Evolutionary conservation across 306 rosid genomes (phyloP).

Genomic region (Sechiopsis laciniata): DNA sequence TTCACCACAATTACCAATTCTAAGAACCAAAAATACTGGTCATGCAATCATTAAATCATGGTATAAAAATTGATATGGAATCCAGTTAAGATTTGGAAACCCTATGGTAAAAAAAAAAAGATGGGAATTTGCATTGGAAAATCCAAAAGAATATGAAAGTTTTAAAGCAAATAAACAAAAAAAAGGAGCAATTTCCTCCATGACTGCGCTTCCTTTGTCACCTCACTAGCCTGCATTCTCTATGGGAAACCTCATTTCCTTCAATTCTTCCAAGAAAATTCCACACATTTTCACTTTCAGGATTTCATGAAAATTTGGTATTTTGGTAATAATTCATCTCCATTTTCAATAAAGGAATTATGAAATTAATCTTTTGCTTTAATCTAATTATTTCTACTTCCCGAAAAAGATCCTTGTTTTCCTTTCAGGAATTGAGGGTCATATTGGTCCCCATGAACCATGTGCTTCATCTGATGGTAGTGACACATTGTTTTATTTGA

Average conservation of each 20-base stretch:
- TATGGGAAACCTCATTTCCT: conserved; percentile 10
- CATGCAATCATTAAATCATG: not conserved
- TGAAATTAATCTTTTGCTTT: not conserved
- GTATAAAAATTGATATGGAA: not conserved
- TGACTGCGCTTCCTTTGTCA: no score
- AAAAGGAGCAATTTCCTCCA: not conserved
- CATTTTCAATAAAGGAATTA: not conserved
- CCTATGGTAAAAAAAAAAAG: not conserved
- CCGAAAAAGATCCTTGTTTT: not conserved
- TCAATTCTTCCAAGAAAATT: not conserved
- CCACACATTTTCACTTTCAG: not conserved
- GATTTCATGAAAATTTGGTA: not conserved
- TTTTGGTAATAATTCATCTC: not conserved
- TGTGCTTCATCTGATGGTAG: not conserved
- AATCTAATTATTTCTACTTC: not conserved
- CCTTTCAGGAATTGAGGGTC: not conserved
- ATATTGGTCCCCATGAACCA: not conserved
- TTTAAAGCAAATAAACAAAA: not conserved
- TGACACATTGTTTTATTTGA: not conserved
- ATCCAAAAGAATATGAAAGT: not conserved
- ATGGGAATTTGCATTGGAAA: not conserved
- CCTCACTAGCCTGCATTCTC: not conserved
- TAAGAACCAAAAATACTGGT: not conserved
- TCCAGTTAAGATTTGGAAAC: conserved; percentile 13
- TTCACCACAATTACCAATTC: not conserved